A percentile compares a stretch with the other conserved stretches of the same genome.
These are phyloP conservation scores for Thraustochytrium striatum DNA, from an alignment of 352 stramenopile species.

Conservation along the genomic window DNA sequence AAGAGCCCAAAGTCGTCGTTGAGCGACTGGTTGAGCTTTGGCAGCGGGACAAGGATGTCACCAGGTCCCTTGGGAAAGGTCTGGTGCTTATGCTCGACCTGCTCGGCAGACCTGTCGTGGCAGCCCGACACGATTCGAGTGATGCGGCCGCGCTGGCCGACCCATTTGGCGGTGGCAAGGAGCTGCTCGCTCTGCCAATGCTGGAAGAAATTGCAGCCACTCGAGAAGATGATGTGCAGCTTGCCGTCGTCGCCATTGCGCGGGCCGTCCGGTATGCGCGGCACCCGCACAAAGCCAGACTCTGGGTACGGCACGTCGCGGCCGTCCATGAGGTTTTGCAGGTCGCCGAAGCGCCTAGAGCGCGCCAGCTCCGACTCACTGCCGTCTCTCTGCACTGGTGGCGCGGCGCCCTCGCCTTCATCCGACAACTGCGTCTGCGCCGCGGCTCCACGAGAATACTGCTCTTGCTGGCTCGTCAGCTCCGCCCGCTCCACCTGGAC, in stretches of 20 bases:
- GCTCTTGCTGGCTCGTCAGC: too few species aligned
- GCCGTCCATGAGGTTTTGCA: too few species aligned
- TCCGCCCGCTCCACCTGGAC: too few species aligned
- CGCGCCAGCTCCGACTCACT: too few species aligned
- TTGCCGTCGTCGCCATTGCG: constrained; percentile 29
- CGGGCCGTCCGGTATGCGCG: neutral
- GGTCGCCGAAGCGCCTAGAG: too few species aligned
- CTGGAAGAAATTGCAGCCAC: constrained; percentile 49
- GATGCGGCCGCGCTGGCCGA: constrained; percentile 39
- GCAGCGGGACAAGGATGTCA: constrained; percentile 32
- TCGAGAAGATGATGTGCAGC: constrained; percentile 48
- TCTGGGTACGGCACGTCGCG: too few species aligned
- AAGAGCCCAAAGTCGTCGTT: constrained; percentile 50
- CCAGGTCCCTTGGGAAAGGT: constrained; percentile 48
- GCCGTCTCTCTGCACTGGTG: too few species aligned
- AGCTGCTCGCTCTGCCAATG: constrained; percentile 47
- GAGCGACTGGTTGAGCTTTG: constrained; percentile 38
- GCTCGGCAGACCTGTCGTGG: constrained; percentile 43
- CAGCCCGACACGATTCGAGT: constrained; percentile 44
- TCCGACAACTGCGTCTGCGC: too few species aligned
- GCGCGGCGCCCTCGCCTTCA: too few species aligned
- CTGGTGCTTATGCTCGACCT: constrained; percentile 35
- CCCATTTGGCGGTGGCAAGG: constrained; percentile 26
- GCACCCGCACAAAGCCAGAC: constrained; percentile 30
- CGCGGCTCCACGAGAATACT: too few species aligned